Conservation (phyloP, 257 asterid genomes). For the Primulina huaijiensis region DNA sequence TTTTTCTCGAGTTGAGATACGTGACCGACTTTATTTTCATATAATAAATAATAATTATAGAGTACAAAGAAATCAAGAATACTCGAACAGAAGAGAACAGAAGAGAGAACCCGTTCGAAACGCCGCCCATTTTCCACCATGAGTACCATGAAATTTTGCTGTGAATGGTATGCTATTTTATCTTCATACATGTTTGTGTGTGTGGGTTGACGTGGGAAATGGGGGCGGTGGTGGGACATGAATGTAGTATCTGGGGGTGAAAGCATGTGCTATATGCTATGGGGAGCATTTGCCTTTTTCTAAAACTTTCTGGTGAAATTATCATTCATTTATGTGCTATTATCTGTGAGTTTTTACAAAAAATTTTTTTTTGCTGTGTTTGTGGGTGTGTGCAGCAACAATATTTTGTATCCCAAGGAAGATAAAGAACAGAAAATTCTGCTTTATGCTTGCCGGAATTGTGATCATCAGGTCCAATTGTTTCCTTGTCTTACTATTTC, state of each 20-base stretch:
- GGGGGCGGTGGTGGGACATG: neutral
- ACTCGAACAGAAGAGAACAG: too few species aligned
- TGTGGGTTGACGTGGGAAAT: neutral
- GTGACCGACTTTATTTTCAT: too few species aligned
- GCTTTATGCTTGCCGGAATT: constrained; percentile 86
- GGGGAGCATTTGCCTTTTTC: neutral
- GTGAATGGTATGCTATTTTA: constrained; percentile 65
- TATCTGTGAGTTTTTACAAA: neutral
- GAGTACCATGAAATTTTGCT: constrained; percentile 99
- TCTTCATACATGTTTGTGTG: neutral
- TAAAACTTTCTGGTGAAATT: neutral
- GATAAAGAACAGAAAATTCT: constrained; percentile 75
- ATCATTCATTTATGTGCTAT: neutral
- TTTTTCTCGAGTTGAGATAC: too few species aligned
- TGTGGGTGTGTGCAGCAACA: constrained; percentile 46
- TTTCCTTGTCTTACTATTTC: neutral
- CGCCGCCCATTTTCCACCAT: constrained; percentile 34
- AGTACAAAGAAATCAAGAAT: too few species aligned
- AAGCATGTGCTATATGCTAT: neutral
- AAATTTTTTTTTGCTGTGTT: neutral
- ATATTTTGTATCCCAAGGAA: constrained; percentile 80
- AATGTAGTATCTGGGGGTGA: neutral
- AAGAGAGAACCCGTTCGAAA: too few species aligned
- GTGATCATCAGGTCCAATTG: constrained; percentile 71
- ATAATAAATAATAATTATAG: too few species aligned